Conservation (phyloP, 208 protist species). For the Trypanosoma boissoni region DNA sequence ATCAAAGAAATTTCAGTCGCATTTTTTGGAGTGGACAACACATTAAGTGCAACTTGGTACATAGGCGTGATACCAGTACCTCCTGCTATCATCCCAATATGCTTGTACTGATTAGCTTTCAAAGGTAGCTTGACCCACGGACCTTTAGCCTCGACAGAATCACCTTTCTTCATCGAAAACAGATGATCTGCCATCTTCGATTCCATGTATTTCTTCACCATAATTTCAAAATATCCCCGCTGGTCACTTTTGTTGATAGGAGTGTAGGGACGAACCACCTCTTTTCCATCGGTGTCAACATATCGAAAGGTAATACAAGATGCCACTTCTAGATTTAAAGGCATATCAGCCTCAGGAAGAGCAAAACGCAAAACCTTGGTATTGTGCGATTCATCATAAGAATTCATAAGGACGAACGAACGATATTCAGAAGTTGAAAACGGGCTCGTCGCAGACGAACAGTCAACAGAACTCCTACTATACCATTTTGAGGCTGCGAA, state of each 20-base stretch:
- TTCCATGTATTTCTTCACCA: constrained; percentile 89
- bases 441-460: constrained; percentile 42
- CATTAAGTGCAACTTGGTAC: constrained; percentile 88
- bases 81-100: constrained; percentile 92
- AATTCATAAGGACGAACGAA: constrained; percentile 71
- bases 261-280: constrained; percentile 87
- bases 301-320: constrained; percentile 77
- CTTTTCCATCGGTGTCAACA: constrained; percentile 70
- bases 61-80: constrained; percentile 94
- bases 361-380: constrained; percentile 88
- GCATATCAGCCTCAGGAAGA: constrained; percentile 77
- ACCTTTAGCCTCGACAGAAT: constrained; percentile 90
- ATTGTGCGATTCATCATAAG: constrained; percentile 85
- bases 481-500: constrained; percentile 61
- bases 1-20: constrained; percentile 86
- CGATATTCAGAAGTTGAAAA: constrained; percentile 81
- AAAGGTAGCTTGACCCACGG: constrained; percentile 90
- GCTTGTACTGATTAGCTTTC: constrained; percentile 84
- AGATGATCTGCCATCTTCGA: constrained; percentile 91
- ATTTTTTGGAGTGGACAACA: constrained; percentile 78
- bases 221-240: constrained; percentile 85
- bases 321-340: constrained; percentile 73
- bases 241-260: constrained; percentile 77
- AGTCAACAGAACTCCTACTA: constrained; percentile 30
- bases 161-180: constrained; percentile 89